Base-by-base conservation (phyloP, 2,329 filamentous ascomycete genomes). In the Zymoseptoria brevis region DNA sequence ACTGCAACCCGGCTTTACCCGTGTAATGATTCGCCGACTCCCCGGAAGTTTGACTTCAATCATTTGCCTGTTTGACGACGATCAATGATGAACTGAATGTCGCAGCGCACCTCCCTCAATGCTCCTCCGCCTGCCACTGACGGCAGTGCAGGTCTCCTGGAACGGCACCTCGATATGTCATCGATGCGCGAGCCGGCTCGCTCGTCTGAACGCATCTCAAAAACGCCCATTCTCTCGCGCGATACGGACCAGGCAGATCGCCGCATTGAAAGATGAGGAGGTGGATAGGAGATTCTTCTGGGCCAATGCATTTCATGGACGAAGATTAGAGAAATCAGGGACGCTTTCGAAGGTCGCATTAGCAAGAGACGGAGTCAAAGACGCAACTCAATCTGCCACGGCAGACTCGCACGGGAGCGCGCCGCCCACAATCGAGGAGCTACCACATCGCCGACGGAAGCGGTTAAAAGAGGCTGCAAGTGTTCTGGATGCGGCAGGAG, bases 211-310 rank as follows among this genome's bases (percentile, higher is more conserved):
- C 41, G 60, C 54, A 41, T 41, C 61, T 29, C 49, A 53, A 30
- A 57, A 56, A 19, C 64, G 65, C 54, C 45, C 60, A 21, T 64
- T 68, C 55, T 59, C 65, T 22, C 60, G 56, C 41, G 58, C 60
- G 11, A 48, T 65, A 19, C 53, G 63, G 45, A 56, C 60, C n/a
- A 60, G 60, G 51, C 67, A 69, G 51, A 59, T 66, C 3, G 67
- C 66, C 7, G 60, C 57, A 4, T 58, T 66, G 26, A 64, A 59
- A 55, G 63, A 64, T 50, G 64, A 70, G 51, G 63, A 67, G 29
- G 60, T 73, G 13, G 69, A 71, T 50, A 65, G 63, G 57, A 67
- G 58, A 35, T 73, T 73, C 59, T 73, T 73, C 64, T 71, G 69
- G 68, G 69, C 69, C 48, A 73, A 73, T 66, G 68, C 67, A 29